phyloP scores from a whole-genome alignment of 2,329 filamentous ascomycete species.

The Aaosphaeria arxii region DNA sequence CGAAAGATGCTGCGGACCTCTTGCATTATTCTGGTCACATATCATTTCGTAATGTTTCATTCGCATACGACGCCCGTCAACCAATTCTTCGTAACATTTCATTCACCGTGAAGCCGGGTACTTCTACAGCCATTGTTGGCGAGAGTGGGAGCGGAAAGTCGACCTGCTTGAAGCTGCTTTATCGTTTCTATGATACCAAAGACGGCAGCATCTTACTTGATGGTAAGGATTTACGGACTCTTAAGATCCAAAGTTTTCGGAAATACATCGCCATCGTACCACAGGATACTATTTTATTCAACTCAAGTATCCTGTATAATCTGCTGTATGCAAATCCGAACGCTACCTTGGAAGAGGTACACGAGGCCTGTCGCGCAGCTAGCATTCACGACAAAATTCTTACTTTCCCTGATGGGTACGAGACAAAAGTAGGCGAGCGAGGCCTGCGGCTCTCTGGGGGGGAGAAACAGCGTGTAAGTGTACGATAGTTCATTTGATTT shows the following conservation, averaged over 20 bases:
- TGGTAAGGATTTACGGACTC: slow-evolving; percentile 74
- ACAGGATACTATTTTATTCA: slow-evolving; percentile 94
- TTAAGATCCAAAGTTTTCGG: slow-evolving; percentile 92
- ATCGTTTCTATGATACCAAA: slow-evolving; percentile 89
- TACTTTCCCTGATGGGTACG: slow-evolving; percentile 81
- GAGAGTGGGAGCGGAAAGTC: slow-evolving; percentile 97
- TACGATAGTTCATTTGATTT: background rate
- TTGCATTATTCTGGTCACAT: slow-evolving; percentile 75
- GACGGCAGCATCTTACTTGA: slow-evolving; percentile 81
- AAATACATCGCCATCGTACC: slow-evolving; percentile 92
- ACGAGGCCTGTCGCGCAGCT: slow-evolving; percentile 76
- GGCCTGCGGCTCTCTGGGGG: slow-evolving; percentile 84
- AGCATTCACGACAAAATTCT: slow-evolving; percentile 93
- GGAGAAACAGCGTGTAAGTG: slow-evolving; percentile 75
- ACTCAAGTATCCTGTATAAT: slow-evolving; percentile 94
- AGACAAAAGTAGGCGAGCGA: slow-evolving; percentile 87
- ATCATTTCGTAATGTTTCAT: slow-evolving; percentile 82
- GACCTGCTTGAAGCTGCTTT: slow-evolving; percentile 90
- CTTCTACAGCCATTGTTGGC: slow-evolving; percentile 91
- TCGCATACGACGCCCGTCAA: slow-evolving; percentile 84
- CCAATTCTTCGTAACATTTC: slow-evolving; percentile 78
- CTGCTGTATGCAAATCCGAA: slow-evolving; percentile 81
- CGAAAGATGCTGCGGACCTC: slow-evolving; percentile 61
- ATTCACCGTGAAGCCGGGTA: slow-evolving; percentile 84
- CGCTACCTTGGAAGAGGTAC: slow-evolving; percentile 78